These are phyloP conservation scores for Globisporangium orthogonon DNA, from an alignment of 352 stramenopile genomes.

Conservation along the genomic window DNA sequence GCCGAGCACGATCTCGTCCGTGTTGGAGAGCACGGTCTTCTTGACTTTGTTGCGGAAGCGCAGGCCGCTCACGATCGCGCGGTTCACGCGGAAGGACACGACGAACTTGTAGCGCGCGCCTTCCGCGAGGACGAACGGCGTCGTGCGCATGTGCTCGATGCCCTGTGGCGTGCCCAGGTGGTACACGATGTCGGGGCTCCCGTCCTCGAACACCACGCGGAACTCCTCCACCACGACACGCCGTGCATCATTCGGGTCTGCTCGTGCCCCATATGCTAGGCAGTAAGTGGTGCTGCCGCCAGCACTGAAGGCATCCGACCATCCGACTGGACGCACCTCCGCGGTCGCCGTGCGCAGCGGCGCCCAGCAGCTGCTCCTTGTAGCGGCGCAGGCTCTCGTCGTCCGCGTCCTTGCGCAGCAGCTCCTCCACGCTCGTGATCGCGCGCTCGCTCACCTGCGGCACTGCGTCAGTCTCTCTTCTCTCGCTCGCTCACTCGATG, in stretches of 20 bases:
- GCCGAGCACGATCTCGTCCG: constrained; percentile 78
- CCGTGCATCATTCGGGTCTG: constrained; percentile 50
- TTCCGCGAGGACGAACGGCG: constrained; percentile 70
- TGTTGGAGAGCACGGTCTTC: constrained; percentile 68
- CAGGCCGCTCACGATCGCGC: constrained; percentile 76
- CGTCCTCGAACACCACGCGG: constrained; percentile 80
- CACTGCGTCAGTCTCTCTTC: not conserved
- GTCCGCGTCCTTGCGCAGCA: constrained; percentile 71
- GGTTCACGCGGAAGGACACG: constrained; percentile 83
- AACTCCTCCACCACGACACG: constrained; percentile 85
- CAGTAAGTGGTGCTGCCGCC: no score
- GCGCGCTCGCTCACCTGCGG: constrained; percentile 58
- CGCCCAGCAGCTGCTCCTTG: constrained; percentile 79
- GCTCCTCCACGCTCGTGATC: constrained; percentile 54
- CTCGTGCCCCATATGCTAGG: no score
- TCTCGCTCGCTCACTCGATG: no score
- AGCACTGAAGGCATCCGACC: no score
- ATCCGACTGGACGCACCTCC: constrained; percentile 33
- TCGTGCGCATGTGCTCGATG: constrained; percentile 64
- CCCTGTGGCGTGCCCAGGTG: constrained; percentile 59
- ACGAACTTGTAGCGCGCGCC: constrained; percentile 78
- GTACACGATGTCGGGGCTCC: constrained; percentile 57
- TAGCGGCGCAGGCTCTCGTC: constrained; percentile 82
- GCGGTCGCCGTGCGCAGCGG: constrained; percentile 69
- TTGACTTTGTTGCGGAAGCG: constrained; percentile 86